Evolutionary conservation across 31 red algal genomes (phyloP).

Genomic region (Odonthalia washingtoniensis): DNA sequence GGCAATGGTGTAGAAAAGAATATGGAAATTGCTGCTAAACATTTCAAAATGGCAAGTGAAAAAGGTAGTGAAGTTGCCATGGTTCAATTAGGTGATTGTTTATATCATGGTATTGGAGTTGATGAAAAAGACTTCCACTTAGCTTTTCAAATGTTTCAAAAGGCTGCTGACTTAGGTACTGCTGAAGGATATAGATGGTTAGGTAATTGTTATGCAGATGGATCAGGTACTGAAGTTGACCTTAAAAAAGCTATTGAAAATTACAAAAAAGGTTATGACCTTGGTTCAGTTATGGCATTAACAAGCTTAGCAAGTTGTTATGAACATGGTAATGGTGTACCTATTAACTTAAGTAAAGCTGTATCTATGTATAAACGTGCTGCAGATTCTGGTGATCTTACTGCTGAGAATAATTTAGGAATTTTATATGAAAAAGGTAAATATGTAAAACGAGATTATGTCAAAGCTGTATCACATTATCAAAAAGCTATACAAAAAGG

Average conservation of each 20-base stretch:
- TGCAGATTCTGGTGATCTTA: slow-evolving; percentile 48
- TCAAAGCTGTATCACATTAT: slow-evolving; percentile 58
- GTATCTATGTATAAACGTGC: slow-evolving; percentile 21
- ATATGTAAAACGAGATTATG: slow-evolving; percentile 63
- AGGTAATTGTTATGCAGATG: slow-evolving; percentile 33
- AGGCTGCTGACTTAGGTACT: slow-evolving; percentile 39
- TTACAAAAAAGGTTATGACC: slow-evolving; percentile 37
- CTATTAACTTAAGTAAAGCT: slow-evolving; percentile 17
- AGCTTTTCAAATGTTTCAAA: slow-evolving; percentile 44
- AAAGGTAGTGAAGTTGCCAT: slow-evolving; percentile 29
- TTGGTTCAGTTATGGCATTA: neutral
- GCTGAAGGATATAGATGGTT: slow-evolving; percentile 37
- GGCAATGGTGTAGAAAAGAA: too few species aligned
- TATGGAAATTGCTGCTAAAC: slow-evolving; percentile 40
- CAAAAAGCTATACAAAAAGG: slow-evolving; percentile 47
- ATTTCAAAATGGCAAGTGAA: slow-evolving; percentile 29
- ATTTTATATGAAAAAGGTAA: slow-evolving; percentile 72
- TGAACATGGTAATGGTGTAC: slow-evolving; percentile 31
- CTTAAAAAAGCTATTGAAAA: slow-evolving; percentile 36
- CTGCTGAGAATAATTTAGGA: slow-evolving; percentile 65
- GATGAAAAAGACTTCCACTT: slow-evolving; percentile 4
- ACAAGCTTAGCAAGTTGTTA: slow-evolving; percentile 25
- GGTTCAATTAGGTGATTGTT: slow-evolving; percentile 39
- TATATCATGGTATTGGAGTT: slow-evolving; percentile 28
- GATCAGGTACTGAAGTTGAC: slow-evolving; percentile 14